Evolutionary conservation across 805 yeast species (phyloP).

Genomic region (Cyberlindnera mycetangii): DNA sequence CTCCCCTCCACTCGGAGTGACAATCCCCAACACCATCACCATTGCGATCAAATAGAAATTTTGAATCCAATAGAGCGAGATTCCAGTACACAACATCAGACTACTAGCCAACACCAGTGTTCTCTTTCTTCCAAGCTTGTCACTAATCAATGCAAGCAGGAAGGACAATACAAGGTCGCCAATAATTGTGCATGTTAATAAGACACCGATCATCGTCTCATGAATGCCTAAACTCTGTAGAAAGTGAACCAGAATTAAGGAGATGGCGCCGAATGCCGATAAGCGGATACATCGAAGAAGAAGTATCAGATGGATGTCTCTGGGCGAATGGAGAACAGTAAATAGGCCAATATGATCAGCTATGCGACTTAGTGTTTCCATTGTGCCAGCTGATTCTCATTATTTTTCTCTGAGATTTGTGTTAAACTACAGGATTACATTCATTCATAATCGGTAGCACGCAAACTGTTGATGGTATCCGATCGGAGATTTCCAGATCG

Average conservation of each 20-base stretch:
- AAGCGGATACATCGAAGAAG: slow-evolving; percentile 32
- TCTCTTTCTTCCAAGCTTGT: slow-evolving; percentile 43
- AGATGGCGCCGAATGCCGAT: slow-evolving; percentile 37
- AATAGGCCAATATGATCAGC: slow-evolving; percentile 20
- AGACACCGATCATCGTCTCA: slow-evolving; percentile 45
- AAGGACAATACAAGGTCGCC: slow-evolving; percentile 54
- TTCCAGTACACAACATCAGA: slow-evolving; percentile 39
- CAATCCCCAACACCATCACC: slow-evolving; percentile 46
- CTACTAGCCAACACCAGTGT: slow-evolving; percentile 39
- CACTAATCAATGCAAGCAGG: slow-evolving; percentile 43
- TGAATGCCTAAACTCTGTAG: slow-evolving; percentile 39
- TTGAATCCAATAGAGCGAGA: slow-evolving; percentile 34
- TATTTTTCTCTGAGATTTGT: too few species aligned
- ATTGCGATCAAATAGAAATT: slow-evolving; percentile 35
- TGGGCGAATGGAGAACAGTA: slow-evolving; percentile 25
- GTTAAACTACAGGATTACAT: too few species aligned
- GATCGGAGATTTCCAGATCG: neutral
- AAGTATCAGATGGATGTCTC: slow-evolving; percentile 31
- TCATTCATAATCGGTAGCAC: neutral
- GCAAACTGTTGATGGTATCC: neutral
- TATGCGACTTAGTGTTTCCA: neutral
- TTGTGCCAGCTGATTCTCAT: neutral
- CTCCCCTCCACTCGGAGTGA: slow-evolving; percentile 58
- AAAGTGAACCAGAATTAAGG: slow-evolving; percentile 41
- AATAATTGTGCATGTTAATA: slow-evolving; percentile 45